These are phyloP conservation scores for Cenchrus fungigraminus DNA, from an alignment of 176 grass and related monocot species.

Conservation along the genomic window DNA sequence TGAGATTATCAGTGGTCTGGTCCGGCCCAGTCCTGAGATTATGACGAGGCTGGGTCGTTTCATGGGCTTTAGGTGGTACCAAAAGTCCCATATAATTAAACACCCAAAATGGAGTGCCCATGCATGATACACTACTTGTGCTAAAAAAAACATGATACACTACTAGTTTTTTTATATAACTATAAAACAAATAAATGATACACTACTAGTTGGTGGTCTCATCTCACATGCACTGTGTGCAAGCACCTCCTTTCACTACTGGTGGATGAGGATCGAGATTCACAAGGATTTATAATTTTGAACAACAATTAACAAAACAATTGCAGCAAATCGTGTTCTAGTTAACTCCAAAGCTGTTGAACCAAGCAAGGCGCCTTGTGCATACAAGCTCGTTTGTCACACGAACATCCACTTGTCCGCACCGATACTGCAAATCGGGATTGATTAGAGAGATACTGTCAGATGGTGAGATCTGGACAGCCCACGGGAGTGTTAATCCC, in stretches of 20 bases:
- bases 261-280: neutral
- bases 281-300: neutral
- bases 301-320: neutral
- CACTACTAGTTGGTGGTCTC: too few species aligned
- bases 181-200: too few species aligned
- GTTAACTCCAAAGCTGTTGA: neutral
- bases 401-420: neutral
- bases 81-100: too few species aligned
- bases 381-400: slow-evolving; percentile 18
- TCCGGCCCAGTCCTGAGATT: neutral
- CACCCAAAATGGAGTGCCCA: too few species aligned
- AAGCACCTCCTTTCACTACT: neutral
- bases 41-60: neutral
- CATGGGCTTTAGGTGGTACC: neutral
- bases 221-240: neutral
- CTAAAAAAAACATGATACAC: too few species aligned
- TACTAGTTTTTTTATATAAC: too few species aligned
- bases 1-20: neutral
- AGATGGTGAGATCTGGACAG: too few species aligned
- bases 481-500: too few species aligned
- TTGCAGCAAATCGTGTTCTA: neutral
- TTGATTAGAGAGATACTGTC: neutral
- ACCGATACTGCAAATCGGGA: neutral
- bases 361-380: neutral
- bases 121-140: too few species aligned